These are phyloP conservation scores for Populus hybrid DNA, from an alignment of 441 rosid species.

Conservation along the genomic window DNA sequence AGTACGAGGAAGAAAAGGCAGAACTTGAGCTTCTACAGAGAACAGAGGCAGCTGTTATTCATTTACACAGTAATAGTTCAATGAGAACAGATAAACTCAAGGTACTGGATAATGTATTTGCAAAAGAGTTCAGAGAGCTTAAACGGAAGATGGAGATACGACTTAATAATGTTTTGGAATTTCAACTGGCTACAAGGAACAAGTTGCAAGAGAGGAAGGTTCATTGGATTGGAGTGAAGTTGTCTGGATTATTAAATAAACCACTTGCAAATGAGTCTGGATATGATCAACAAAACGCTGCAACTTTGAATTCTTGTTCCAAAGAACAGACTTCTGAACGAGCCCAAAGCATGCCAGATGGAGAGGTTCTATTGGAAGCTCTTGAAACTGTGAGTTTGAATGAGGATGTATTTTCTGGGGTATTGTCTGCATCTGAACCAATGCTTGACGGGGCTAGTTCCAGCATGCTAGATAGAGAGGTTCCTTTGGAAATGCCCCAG, in stretches of 20 bases:
- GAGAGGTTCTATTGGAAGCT: constrained; percentile 21
- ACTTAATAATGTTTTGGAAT: constrained; percentile 41
- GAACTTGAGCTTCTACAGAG: constrained; percentile 37
- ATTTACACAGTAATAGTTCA: constrained; percentile 31
- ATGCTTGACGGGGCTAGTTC: constrained; percentile 13
- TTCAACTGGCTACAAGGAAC: constrained; percentile 41
- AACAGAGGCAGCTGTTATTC: constrained; percentile 53
- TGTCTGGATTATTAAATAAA: constrained; percentile 29
- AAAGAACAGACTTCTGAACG: constrained; percentile 29
- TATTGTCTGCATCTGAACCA: constrained; percentile 13
- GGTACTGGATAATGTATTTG: constrained; percentile 46
- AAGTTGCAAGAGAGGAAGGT: constrained; percentile 43
- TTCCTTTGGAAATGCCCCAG: neutral
- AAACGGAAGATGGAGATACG: constrained; percentile 27
- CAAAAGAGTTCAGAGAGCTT: constrained; percentile 42
- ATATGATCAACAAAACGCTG: constrained; percentile 19
- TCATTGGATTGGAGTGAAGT: constrained; percentile 41
- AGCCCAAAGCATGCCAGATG: constrained; percentile 25
- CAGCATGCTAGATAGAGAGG: constrained; percentile 16
- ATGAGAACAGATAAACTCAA: constrained; percentile 38
- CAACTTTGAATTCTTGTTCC: constrained; percentile 16
- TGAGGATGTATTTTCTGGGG: neutral
- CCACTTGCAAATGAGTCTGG: constrained; percentile 19
- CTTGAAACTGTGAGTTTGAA: constrained; percentile 23
- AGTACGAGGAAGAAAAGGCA: constrained; percentile 41